phyloP scores from a whole-genome alignment of 805 yeast genomes.

The Kodamaea fukazawae region DNA sequence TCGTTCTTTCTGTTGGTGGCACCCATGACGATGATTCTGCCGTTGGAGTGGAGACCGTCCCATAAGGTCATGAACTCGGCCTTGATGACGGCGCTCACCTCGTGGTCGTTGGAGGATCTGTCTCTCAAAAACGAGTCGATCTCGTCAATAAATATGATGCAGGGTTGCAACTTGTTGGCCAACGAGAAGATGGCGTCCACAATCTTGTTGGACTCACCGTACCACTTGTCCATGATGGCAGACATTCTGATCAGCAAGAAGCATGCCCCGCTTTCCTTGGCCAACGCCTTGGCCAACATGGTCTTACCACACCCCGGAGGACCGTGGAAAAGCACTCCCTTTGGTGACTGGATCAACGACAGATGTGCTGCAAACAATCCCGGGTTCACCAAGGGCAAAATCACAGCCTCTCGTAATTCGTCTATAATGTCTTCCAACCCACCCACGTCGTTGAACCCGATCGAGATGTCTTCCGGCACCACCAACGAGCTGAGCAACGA shows the following conservation, averaged over 20 bases:
- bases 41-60: conserved; percentile 85
- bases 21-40: conserved; percentile 83
- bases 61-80: conserved; percentile 97
- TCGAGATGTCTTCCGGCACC: conserved; percentile 78
- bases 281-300: conserved; percentile 94
- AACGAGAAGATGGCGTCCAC: conserved; percentile 90
- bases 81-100: conserved; percentile 89
- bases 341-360: conserved; percentile 78
- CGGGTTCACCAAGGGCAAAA: conserved; percentile 78
- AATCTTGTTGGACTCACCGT: conserved; percentile 92
- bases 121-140: conserved; percentile 92
- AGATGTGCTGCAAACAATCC: conserved; percentile 70
- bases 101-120: conserved; percentile 82
- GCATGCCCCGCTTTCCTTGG: conserved; percentile 86
- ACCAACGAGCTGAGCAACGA: conserved; percentile 75
- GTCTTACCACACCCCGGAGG: conserved; percentile 99
- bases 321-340: conserved; percentile 88
- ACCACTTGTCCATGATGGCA: conserved; percentile 94
- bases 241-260: conserved; percentile 92
- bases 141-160: conserved; percentile 93
- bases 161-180: conserved; percentile 87
- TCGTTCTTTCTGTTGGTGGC: conserved; percentile 93
- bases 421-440: conserved; percentile 81
- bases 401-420: conserved; percentile 83
- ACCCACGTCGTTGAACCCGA: conserved; percentile 79